Conservation (phyloP, 2,329 filamentous ascomycete species). For the Claviceps maximensis region DNA sequence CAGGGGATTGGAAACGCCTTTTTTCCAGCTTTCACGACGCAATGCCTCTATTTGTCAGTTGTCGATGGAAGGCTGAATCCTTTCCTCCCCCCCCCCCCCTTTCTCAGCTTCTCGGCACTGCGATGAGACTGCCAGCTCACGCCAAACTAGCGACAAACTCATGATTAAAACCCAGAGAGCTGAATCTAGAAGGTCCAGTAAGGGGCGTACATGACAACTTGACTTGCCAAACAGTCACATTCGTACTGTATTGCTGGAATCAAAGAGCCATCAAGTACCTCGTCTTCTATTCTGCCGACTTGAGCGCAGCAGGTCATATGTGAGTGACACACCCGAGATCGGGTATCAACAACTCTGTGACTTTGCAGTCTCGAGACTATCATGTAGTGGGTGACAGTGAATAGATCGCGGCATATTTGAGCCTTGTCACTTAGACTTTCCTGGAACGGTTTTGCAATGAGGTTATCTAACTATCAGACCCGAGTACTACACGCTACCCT, state of each 20-base stretch:
- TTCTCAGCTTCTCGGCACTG: neutral
- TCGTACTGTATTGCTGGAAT: neutral
- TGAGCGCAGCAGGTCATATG: neutral
- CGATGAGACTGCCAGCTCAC: neutral
- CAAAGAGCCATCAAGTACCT: neutral
- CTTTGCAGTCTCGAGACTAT: neutral
- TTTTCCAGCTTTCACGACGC: neutral
- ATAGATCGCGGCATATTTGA: neutral
- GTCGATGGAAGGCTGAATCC: neutral
- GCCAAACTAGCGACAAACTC: neutral
- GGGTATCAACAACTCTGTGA: neutral
- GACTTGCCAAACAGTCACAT: too few relatives aligned
- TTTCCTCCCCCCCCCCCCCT: too few relatives aligned
- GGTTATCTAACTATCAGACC: neutral
- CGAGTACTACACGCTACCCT: neutral
- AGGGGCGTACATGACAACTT: neutral
- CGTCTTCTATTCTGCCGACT: neutral
- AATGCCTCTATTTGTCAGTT: neutral
- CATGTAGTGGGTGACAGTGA: neutral
- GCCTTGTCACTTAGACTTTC: neutral
- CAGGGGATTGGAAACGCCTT: neutral
- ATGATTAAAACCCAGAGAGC: neutral
- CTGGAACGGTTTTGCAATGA: neutral
- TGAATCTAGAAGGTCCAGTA: neutral
- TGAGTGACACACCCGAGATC: neutral